A percentile compares a stretch with the other conserved stretches of the same genome.
phyloP scores from a whole-genome alignment of 345 rosid species.

The Aurinia saxatilis region DNA sequence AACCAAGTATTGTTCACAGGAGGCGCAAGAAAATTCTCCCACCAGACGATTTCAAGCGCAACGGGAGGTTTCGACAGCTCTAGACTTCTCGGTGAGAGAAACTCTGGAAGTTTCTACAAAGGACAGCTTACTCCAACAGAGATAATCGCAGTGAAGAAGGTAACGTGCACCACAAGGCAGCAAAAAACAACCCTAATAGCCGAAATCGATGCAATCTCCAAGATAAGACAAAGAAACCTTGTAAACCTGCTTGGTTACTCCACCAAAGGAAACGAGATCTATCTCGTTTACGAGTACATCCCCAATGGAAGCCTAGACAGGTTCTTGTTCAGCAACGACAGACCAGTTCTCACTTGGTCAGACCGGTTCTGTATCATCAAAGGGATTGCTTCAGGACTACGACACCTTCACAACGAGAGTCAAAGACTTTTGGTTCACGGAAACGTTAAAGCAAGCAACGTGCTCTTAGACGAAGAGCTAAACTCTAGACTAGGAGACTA shows the following conservation, averaged over 20 bases:
- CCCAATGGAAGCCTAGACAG: slow-evolving; percentile 45
- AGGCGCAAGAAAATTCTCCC: slow-evolving; percentile 10
- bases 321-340: slow-evolving; percentile 27
- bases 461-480: slow-evolving; percentile 39
- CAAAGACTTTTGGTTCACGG: slow-evolving; percentile 38
- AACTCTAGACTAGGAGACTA: slow-evolving; percentile 42
- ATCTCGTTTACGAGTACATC: slow-evolving; percentile 41
- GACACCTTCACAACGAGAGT: slow-evolving; percentile 45
- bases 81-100: slow-evolving; percentile 13
- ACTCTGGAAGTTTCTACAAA: slow-evolving; percentile 16
- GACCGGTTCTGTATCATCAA: slow-evolving; percentile 37
- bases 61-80: slow-evolving; percentile 8
- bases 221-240: slow-evolving; percentile 35
- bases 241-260: slow-evolving; percentile 42
- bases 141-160: slow-evolving; percentile 14
- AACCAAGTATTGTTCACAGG: not conserved
- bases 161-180: slow-evolving; percentile 21
- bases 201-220: slow-evolving; percentile 1
- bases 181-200: not conserved
- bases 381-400: slow-evolving; percentile 39
- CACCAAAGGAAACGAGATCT: slow-evolving; percentile 34
- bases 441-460: slow-evolving; percentile 39
- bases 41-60: slow-evolving; percentile 16
- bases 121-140: slow-evolving; percentile 18
- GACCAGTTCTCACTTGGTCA: slow-evolving; percentile 34